phyloP scores from a whole-genome alignment of 768 basidiomycete species.

The Austroboletus eburneus region DNA sequence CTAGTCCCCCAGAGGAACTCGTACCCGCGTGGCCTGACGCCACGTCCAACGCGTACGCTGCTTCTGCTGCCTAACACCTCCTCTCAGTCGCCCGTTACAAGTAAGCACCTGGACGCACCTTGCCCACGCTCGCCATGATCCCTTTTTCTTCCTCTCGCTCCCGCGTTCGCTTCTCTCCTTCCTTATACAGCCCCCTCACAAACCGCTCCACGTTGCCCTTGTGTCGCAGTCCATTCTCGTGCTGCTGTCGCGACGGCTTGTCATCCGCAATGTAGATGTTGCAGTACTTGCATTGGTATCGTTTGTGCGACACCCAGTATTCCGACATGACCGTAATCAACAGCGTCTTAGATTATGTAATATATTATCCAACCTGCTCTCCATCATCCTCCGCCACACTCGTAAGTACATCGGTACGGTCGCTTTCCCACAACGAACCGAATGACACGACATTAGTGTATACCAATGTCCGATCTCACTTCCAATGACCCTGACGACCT shows the following conservation, averaged over 20 bases:
- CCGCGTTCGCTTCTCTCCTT: slow-evolving; percentile 82
- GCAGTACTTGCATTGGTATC: slow-evolving; percentile 96
- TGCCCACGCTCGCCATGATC: slow-evolving; percentile 84
- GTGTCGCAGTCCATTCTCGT: slow-evolving; percentile 91
- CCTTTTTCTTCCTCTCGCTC: slow-evolving; percentile 81
- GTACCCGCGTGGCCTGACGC: slow-evolving; percentile 53
- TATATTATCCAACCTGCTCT: background rate
- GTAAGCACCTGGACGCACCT: slow-evolving; percentile 38
- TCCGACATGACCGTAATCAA: slow-evolving; percentile 60
- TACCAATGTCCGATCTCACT: slow-evolving; percentile 12
- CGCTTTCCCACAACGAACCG: too few species aligned
- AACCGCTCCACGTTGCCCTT: slow-evolving; percentile 93
- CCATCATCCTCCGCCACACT: background rate
- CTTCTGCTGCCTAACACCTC: slow-evolving; percentile 61
- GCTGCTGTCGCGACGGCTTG: slow-evolving; percentile 83
- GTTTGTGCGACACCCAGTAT: slow-evolving; percentile 91
- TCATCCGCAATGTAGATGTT: slow-evolving; percentile 97
- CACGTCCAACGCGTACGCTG: slow-evolving; percentile 75
- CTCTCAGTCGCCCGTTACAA: background rate
- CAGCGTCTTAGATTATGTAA: slow-evolving; percentile 15
- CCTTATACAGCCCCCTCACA: slow-evolving; percentile 89
- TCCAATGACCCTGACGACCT: slow-evolving; percentile 2
- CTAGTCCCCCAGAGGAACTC: slow-evolving; percentile 11
- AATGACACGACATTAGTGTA: background rate
- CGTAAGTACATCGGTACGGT: background rate